Conservation (phyloP, 139 green algal genomes). For the Picochlorum costavermella region DNA sequence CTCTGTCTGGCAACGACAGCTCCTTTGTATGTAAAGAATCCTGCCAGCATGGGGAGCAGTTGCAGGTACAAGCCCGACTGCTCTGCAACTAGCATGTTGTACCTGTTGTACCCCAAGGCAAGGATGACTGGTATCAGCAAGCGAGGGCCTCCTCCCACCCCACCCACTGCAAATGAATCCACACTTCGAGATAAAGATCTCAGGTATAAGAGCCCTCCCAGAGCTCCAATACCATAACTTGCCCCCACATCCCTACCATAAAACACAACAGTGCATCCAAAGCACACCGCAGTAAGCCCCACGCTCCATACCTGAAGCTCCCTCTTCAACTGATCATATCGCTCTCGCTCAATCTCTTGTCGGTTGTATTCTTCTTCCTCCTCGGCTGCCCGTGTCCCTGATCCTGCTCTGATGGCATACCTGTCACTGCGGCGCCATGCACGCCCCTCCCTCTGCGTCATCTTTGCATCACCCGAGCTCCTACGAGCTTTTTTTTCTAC, state of each 20-base stretch:
- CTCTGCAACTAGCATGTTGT: constrained; percentile 53
- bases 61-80: constrained; percentile 61
- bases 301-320: constrained; percentile 58
- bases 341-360: constrained; percentile 18
- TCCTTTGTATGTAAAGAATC: constrained; percentile 96
- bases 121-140: constrained; percentile 88
- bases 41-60: constrained; percentile 82
- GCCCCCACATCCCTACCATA: constrained; percentile 58
- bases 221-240: constrained; percentile 70
- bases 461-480: constrained; percentile 5
- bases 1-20: constrained; percentile 48
- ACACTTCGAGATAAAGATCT: constrained; percentile 68
- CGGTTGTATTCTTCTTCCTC: constrained; percentile 22
- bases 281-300: constrained; percentile 27
- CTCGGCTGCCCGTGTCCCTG: constrained; percentile 13
- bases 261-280: constrained; percentile 34
- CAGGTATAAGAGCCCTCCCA: constrained; percentile 75
- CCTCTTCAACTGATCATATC: constrained; percentile 59
- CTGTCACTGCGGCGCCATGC: constrained; percentile 30
- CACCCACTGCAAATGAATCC: constrained; percentile 50
- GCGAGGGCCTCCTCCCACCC: constrained; percentile 47
- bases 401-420: constrained; percentile 23
- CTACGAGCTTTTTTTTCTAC: background rate
- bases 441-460: constrained; percentile 23
- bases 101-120: constrained; percentile 48